Percentiles rank a stretch among this genome's conserved stretches.
phyloP scores from a whole-genome alignment of 106 monocot genomes.

The Posidonia australis region DNA sequence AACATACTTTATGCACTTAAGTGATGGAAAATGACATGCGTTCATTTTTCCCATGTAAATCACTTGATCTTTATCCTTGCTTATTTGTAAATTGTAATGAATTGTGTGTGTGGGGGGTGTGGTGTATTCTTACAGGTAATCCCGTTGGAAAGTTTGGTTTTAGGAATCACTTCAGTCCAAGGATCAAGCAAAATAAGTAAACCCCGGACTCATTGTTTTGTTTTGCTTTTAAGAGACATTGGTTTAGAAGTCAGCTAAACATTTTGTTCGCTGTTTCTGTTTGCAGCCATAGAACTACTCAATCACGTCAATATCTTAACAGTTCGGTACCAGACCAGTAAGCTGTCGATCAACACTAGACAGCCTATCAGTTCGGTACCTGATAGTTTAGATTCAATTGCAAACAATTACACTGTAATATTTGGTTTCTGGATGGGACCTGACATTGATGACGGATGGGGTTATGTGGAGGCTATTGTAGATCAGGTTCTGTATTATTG shows the following conservation, averaged over 20 bases:
- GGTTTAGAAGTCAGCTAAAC: not conserved
- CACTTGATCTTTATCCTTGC: no score
- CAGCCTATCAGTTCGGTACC: not conserved
- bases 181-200: not conserved
- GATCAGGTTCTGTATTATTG: no score
- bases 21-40: not conserved
- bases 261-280: not conserved
- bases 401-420: conserved; percentile 9
- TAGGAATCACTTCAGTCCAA: not conserved
- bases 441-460: conserved; percentile 68
- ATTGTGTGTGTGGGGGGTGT: no score
- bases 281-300: not conserved
- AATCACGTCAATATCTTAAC: no score
- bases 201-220: no score
- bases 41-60: no score
- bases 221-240: no score
- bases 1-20: not conserved
- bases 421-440: conserved; percentile 72
- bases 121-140: not conserved
- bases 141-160: not conserved
- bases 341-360: not conserved
- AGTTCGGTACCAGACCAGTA: not conserved
- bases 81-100: no score
- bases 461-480: conserved; percentile 46
- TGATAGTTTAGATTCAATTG: not conserved